Evolutionary conservation across 805 yeast genomes (phyloP).

Genomic region (Torulaspora indica): DNA sequence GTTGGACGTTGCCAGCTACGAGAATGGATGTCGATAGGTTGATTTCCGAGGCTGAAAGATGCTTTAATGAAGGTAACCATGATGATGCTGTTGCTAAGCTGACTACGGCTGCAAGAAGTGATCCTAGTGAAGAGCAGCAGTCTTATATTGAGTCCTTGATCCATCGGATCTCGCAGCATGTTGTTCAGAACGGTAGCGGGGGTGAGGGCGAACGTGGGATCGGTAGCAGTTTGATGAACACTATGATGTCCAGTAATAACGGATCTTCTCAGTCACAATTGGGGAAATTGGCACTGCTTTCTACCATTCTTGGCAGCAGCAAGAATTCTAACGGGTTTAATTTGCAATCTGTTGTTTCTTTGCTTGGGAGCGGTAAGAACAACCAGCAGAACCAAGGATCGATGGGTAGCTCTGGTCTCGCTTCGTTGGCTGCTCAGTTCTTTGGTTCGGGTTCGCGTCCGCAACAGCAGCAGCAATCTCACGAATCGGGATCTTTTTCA

Average conservation of each 20-base stretch:
- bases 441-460: conserved; percentile 18
- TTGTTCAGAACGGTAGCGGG: conserved; percentile 16
- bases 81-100: conserved; percentile 29
- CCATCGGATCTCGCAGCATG: conserved; percentile 19
- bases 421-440: conserved; percentile 28
- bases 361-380: conserved; percentile 16
- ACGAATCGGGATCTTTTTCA: conserved; percentile 18
- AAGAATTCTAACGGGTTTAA: conserved; percentile 20
- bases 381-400: conserved; percentile 10
- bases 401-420: conserved; percentile 23
- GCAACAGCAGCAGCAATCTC: conserved; percentile 8
- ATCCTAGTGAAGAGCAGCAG: conserved; percentile 25
- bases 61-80: conserved; percentile 24
- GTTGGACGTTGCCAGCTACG: not conserved
- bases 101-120: conserved; percentile 26
- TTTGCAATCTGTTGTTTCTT: conserved; percentile 23
- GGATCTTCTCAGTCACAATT: conserved; percentile 29
- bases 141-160: conserved; percentile 26
- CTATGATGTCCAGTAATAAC: conserved; percentile 20
- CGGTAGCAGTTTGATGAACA: conserved; percentile 23
- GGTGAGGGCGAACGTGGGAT: conserved; percentile 22
- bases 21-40: conserved; percentile 18
- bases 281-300: conserved; percentile 31
- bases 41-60: conserved; percentile 24
- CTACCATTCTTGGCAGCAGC: conserved; percentile 23